Base-by-base conservation (phyloP, 1,284 basidiomycete genomes). In the Cutaneotrichosporon sp. region DNA sequence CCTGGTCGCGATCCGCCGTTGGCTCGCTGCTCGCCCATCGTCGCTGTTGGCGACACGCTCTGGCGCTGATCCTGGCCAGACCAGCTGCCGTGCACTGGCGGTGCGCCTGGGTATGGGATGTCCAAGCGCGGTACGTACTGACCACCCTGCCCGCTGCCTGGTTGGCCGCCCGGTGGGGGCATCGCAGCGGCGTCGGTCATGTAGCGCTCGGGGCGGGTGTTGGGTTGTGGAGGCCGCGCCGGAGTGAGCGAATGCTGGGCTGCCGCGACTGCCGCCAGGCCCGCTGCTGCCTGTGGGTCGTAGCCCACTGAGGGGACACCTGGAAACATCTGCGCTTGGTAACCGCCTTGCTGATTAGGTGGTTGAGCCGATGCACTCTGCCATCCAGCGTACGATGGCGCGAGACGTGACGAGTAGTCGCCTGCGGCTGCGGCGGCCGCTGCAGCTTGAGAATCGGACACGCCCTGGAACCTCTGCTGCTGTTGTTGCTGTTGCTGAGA, bases 71-170 rank as follows among this genome's bases (percentile, higher is more conserved):
- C 10, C 20, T 40, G 39, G 17, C 20, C 18, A 17, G 18, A 20
- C 39, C 39, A 40, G 39, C 22, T 40, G 39, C 39, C 21, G 20
- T 40, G 21, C 14, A 13, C 18, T 21, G 39, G 39, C 39, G 39
- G 18, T 21, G 2, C 20, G 20, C 39, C 18, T 40, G 43, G 26
- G 40, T 52, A 52, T 5, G 45, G 33, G 15, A 46, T 26, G 35
- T 51, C 42, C 7, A 40, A n/a, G 10, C 50, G 50, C 20, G 42
- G 49, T 8, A 36, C 34, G 21, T 44, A 44, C 9, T 20, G 23
- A 13, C 23, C 30, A 26, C 4, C 9, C 20, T 21, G 22, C 21
- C 18, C 14, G n/a, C 4, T 26, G 8, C 15, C 43, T 30, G 43
- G 43, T n/a, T 33, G 26, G 8, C 38, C 38, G 8, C 38, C 38